A percentile compares a stretch with the other conserved stretches of the same genome.
phyloP scores from a whole-genome alignment of 1,284 basidiomycete species.

The Sparassis latifolia region DNA sequence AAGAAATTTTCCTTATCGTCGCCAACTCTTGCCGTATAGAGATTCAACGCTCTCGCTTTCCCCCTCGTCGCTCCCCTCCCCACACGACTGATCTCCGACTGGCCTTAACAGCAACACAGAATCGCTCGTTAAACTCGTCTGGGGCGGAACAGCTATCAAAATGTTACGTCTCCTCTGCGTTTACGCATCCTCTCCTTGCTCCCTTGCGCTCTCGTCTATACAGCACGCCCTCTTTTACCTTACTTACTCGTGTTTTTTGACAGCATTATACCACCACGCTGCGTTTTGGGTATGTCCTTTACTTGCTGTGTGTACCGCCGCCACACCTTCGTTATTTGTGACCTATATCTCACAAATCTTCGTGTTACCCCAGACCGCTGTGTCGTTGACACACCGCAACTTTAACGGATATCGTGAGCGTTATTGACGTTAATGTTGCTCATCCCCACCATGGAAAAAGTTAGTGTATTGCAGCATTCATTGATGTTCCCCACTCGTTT shows the following conservation, averaged over 20 bases:
- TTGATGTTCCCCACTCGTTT: no score
- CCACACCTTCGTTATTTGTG: no score
- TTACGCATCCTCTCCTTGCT: no score
- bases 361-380: neutral
- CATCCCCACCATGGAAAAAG: no score
- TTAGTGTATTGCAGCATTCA: no score
- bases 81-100: neutral
- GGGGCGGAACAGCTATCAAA: neutral
- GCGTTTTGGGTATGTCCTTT: constrained; percentile 2
- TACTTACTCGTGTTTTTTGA: neutral
- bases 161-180: neutral
- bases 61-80: neutral
- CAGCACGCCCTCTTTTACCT: neutral
- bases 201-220: no score
- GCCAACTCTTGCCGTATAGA: neutral
- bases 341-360: no score
- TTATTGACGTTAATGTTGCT: constrained; percentile 5
- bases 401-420: constrained; percentile 1
- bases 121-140: no score
- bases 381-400: constrained; percentile 7
- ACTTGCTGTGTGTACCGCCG: neutral
- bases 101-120: no score
- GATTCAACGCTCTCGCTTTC: constrained; percentile 6
- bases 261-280: constrained; percentile 1
- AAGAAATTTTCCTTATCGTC: constrained; percentile 1